Percentiles rank a stretch among this genome's conserved stretches.
Conservation (phyloP, 2,329 filamentous ascomycete genomes). For the Trichophyton simii region DNA sequence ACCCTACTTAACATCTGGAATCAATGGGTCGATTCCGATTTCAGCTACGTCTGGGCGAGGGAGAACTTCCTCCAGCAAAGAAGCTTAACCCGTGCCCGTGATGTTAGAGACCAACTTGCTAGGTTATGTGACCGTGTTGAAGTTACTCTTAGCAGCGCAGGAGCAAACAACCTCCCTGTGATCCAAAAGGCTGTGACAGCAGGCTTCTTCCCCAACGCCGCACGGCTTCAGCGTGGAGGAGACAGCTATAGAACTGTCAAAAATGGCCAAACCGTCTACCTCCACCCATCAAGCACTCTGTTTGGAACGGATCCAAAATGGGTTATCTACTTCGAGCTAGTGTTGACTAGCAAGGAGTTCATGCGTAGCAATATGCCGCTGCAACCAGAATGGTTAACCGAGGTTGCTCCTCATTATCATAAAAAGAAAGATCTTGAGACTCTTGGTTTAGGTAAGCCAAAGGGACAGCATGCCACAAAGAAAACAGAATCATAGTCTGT, state of each 20-base stretch:
- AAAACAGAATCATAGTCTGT: not conserved
- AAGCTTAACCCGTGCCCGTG: slow-evolving; percentile 73
- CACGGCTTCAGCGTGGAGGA: slow-evolving; percentile 67
- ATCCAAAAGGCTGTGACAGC: slow-evolving; percentile 81
- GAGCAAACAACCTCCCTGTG: slow-evolving; percentile 57
- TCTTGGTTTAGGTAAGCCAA: slow-evolving; percentile 59
- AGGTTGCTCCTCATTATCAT: slow-evolving; percentile 88
- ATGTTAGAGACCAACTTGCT: slow-evolving; percentile 82
- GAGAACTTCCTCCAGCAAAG: slow-evolving; percentile 93
- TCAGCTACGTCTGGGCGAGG: slow-evolving; percentile 70
- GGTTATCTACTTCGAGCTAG: slow-evolving; percentile 75
- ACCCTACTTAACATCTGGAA: slow-evolving; percentile 89
- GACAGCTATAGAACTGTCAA: slow-evolving; percentile 86
- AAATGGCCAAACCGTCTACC: slow-evolving; percentile 73
- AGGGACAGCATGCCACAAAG: slow-evolving; percentile 38
- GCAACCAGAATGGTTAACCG: slow-evolving; percentile 69
- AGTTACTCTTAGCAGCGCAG: slow-evolving; percentile 55
- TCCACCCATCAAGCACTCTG: slow-evolving; percentile 80
- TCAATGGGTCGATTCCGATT: slow-evolving; percentile 89
- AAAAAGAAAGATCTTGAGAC: slow-evolving; percentile 82
- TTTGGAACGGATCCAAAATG: slow-evolving; percentile 71
- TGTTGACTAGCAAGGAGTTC: slow-evolving; percentile 91
- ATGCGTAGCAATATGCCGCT: slow-evolving; percentile 81
- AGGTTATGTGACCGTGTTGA: slow-evolving; percentile 92
- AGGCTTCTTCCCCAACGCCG: slow-evolving; percentile 90